Base-by-base conservation (phyloP, 768 basidiomycete species). In the Mycena galopus region DNA sequence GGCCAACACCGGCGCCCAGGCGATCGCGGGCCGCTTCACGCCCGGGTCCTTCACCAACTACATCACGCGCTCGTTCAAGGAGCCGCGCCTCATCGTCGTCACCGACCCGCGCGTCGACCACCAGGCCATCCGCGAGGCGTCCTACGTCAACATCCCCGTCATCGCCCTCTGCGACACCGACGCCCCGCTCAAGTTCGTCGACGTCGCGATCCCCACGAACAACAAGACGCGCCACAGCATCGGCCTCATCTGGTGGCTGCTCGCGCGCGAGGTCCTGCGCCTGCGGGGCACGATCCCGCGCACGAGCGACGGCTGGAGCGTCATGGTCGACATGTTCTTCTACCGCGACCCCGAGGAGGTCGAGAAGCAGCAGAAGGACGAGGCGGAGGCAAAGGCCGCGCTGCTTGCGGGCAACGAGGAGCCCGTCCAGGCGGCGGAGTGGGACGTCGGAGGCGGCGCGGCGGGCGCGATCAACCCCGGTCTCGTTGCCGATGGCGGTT, bases 321-420 rank as follows among this genome's bases (percentile, higher is more conserved):
- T 98, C 83, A 98, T 99, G 95, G 96, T 97, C 76, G 97, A 97
- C 84, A 94, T 97, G 93, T 97, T 97, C 93, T 96, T 98, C 93
- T 99, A 99, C 91, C 95, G 97, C 80, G 97, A 98, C 86, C 96
- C 97, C 73, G 97, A 99, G 83, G 98, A 99, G 85, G 94, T 98
- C 77, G 97, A 98, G 91, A 95, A 94, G 86, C 97, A 98, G 86
- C 95, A 96, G 81, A 92, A 94, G 80, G 97, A 96, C 82, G 96
- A 95, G 82, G 94, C 95, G 30, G 91, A 93, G 74, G 94, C 94
- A 77, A 96, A 96, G 85, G 87, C 90, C 75, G 88, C 90, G 73
- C 90, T 89, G 61, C 90, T 88, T 74, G 88, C 87, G 65, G 84
- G 82, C 66, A 82, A 85, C 65, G 90, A 80, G 53, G 93, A 89